phyloP scores from a whole-genome alignment of 2,329 filamentous ascomycete genomes.

The Fusarium clavum region DNA sequence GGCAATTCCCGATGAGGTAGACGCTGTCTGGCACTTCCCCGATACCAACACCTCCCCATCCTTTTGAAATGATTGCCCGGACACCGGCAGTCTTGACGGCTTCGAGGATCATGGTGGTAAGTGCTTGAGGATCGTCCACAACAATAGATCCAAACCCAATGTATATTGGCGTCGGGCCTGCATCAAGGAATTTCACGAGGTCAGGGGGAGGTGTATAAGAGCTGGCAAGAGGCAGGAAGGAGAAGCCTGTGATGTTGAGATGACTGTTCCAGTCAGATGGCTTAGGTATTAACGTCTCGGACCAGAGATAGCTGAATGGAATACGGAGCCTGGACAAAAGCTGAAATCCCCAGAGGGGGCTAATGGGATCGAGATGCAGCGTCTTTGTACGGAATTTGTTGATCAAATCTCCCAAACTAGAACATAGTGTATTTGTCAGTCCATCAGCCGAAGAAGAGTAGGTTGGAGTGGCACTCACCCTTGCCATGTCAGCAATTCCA shows the following conservation, averaged over 20 bases:
- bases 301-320: slow-evolving; percentile 80
- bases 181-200: slow-evolving; percentile 64
- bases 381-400: slow-evolving; percentile 74
- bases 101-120: slow-evolving; percentile 70
- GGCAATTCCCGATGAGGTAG: slow-evolving; percentile 72
- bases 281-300: slow-evolving; percentile 72
- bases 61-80: slow-evolving; percentile 71
- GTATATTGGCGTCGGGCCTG: slow-evolving; percentile 71
- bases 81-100: slow-evolving; percentile 68
- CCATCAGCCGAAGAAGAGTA: not conserved
- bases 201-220: slow-evolving; percentile 66
- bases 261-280: slow-evolving; percentile 70
- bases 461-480: slow-evolving; percentile 54
- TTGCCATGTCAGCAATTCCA: slow-evolving; percentile 81
- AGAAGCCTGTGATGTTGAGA: slow-evolving; percentile 72
- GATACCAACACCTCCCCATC: slow-evolving; percentile 71
- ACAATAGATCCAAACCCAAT: slow-evolving; percentile 77
- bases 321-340: slow-evolving; percentile 71
- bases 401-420: slow-evolving; percentile 73
- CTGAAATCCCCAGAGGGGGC: slow-evolving; percentile 73
- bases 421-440: not conserved
- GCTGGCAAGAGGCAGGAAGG: slow-evolving; percentile 65
- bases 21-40: slow-evolving; percentile 61
- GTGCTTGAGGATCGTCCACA: slow-evolving; percentile 67
- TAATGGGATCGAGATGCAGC: slow-evolving; percentile 73